phyloP scores from a whole-genome alignment of 495 filamentous ascomycete genomes.

The Mytilinidion resinicola region DNA sequence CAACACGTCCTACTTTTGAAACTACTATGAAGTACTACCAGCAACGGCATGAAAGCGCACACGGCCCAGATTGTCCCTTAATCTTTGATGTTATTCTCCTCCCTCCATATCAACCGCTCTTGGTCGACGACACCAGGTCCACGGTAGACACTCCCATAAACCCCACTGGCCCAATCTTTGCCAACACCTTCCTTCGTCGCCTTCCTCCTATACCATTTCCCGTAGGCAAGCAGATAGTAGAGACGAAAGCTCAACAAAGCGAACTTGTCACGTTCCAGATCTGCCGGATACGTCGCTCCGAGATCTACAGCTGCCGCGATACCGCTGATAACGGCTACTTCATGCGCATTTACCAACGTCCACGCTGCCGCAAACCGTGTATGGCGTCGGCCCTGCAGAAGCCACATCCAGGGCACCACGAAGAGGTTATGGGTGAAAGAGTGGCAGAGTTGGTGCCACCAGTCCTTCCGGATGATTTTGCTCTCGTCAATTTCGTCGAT shows the following conservation, averaged over 20 bases:
- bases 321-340: conserved; percentile 70
- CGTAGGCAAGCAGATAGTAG: conserved; percentile 38
- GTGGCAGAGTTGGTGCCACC: conserved; percentile 86
- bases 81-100: conserved; percentile 29
- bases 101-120: conserved; percentile 46
- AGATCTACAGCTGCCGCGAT: conserved; percentile 72
- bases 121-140: conserved; percentile 44
- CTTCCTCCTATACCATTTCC: conserved; percentile 39
- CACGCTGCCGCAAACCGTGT: conserved; percentile 68
- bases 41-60: no score
- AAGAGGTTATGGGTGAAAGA: conserved; percentile 72
- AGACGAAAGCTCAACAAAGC: conserved; percentile 35
- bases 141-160: conserved; percentile 49
- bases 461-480: conserved; percentile 67
- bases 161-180: conserved; percentile 44
- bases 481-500: conserved; percentile 60
- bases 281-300: conserved; percentile 62
- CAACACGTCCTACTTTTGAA: no score
- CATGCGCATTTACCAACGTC: conserved; percentile 84
- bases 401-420: conserved; percentile 74
- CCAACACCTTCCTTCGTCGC: conserved; percentile 37
- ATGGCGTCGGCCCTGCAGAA: conserved; percentile 62
- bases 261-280: conserved; percentile 48
- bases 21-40: no score
- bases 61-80: no score